Base-by-base conservation (phyloP, 2,329 filamentous ascomycete genomes). In the Harringtonia lauricola region DNA sequence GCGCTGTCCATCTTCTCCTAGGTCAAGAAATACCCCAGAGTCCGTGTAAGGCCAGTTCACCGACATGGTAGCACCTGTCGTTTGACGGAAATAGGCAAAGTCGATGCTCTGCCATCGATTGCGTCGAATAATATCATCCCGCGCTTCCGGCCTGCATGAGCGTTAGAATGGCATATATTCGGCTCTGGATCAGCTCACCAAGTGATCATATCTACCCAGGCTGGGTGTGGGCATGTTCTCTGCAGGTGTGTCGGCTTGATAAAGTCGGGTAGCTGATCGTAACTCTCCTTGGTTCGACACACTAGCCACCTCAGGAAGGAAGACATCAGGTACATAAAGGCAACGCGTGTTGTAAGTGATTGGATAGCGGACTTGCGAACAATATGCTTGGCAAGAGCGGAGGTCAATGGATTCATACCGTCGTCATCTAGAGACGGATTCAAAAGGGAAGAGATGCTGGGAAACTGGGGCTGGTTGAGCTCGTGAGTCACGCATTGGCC, bases 401-500 rank as follows among this genome's bases (percentile, higher is more conserved):
- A 24, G 2, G 47, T 45, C 12, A 47, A 17, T 8, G 47, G 47
- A 12, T 28, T 31, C 17, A 39, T 31, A 3, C 39, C 40, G 26
- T 49, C 45, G n/a, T 47, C 45, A 10, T 36, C 42, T 4, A 28
- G 21, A n/a, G 41, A 40, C 1, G 50, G 50, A 43, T 53, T 51
- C 22, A 56, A 43, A 2, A 56, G 51, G 0, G 52, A 55, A 1
- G 51, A 51, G 26, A 57, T 55, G 41, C 52, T 55, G 1, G 52
- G 53, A 28, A 56, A 57, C 8, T 41, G 36, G 1, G 49, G 40
- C n/a, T 48, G 39, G 2, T 42, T 41, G 12, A 49, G 39, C 42
- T 47, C 47, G 33, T 40, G 36, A 6, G 28, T 22, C 4, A 14
- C 37, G 14, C 26, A 29, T 17, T 35, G 42, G 18, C 43, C 13